Percentiles rank a stretch among this genome's conserved stretches.
Evolutionary conservation across 148 eudicot species (phyloP).

Genomic region (Camellia lanceoleosa): DNA sequence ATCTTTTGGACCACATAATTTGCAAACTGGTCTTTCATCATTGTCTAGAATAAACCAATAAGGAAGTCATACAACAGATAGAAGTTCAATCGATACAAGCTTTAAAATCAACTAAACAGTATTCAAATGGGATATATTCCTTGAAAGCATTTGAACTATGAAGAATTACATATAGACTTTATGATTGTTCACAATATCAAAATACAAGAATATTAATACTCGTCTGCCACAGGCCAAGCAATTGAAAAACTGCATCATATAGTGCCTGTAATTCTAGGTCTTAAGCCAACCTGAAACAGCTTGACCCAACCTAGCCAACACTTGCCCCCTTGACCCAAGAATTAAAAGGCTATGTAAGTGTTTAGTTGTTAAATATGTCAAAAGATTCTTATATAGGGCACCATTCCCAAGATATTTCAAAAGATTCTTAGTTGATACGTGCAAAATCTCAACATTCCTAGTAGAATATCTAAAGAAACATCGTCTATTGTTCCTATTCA

Average conservation of each 20-base stretch:
- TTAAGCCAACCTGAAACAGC: too few species aligned
- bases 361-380: neutral
- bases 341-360: neutral
- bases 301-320: too few species aligned
- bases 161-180: neutral
- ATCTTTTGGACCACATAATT: constrained; percentile 88
- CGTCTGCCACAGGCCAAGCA: too few species aligned
- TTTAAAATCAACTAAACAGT: neutral
- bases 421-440: neutral
- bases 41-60: constrained; percentile 38
- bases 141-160: neutral
- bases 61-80: constrained; percentile 5
- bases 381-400: neutral
- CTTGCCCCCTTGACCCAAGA: neutral
- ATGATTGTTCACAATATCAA: neutral
- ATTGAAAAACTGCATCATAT: too few species aligned
- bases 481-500: too few species aligned
- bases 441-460: too few species aligned
- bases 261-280: too few species aligned
- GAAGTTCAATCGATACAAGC: neutral
- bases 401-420: neutral
- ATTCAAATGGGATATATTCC: constrained; percentile 1
- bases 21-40: constrained; percentile 95
- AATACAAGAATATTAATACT: too few species aligned
- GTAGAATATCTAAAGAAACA: too few species aligned